Base-by-base conservation (phyloP, 257 asterid species). In the Agastache rugosa region DNA sequence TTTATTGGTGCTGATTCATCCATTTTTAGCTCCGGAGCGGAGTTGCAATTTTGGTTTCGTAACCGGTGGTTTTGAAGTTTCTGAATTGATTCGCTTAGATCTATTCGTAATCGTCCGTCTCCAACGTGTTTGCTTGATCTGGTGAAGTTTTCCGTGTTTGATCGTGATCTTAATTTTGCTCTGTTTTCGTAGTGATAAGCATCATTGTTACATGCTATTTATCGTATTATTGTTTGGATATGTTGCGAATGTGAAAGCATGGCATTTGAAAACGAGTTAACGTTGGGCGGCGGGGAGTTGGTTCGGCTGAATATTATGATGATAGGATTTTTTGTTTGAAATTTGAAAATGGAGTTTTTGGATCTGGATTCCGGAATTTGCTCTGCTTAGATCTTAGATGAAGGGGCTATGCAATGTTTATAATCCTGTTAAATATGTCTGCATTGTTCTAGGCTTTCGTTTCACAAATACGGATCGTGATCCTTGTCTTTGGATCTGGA, bases 301-400 rank as follows among this genome's bases (percentile, higher is more conserved):
- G 58, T 34, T 44, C 17, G 16, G n/a, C 51, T 44, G 51, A 37
- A 19, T 15, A 6, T 44, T 39, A 39, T 69, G 64, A 29, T 27
- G 78, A 64, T 60, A 59, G 6, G 64, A 35, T 58, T 31, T 35
- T 29, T 17, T 67, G 53, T 51, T 59, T 68, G 79, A 51, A 47
- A 20, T 63, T 9, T 4, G 53, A 14, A 10, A 5, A 29, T 70
- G 47, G 63, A 50, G 9, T 6, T 67, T 39, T 29, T 77, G 73
- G 89, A 87, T 87, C 89, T 82, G 85, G 75, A 29, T 60, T 76
- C 6, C 31, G 69, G 35, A 23, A 17, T 47, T 63, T 79, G 58
- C 14, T 68, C 37, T 47, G 50, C 31, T 53, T 79, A 78, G 85
- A 82, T 86, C 86, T 70, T 78, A 74, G 72, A 80, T 75, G 81